Percentiles rank a stretch among this genome's conserved stretches.
phyloP scores from a whole-genome alignment of 805 yeast genomes.

The Candida piceae region DNA sequence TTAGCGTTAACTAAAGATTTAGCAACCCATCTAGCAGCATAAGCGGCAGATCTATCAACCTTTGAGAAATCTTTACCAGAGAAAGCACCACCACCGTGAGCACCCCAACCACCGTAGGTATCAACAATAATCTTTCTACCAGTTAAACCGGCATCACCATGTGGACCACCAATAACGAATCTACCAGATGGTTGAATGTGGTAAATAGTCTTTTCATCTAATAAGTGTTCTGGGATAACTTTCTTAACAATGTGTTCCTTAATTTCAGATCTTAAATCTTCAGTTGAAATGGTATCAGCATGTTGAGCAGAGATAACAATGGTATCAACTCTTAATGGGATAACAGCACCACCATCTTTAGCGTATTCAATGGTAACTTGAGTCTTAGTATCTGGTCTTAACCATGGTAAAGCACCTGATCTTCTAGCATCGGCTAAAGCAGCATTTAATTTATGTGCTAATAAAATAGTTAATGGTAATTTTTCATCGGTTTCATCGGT shows the following conservation, averaged over 20 bases:
- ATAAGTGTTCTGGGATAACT: constrained; percentile 84
- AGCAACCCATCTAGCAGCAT: constrained; percentile 99
- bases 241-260: constrained; percentile 78
- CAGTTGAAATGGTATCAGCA: constrained; percentile 93
- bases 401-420: constrained; percentile 90
- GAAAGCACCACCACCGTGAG: constrained; percentile 99
- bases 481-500: constrained; percentile 98
- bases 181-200: constrained; percentile 99
- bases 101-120: constrained; percentile 99
- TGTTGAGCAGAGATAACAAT: constrained; percentile 97
- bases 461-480: constrained; percentile 88
- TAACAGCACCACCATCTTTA: constrained; percentile 90
- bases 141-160: constrained; percentile 99
- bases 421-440: constrained; percentile 98
- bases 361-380: constrained; percentile 98
- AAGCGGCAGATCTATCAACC: constrained; percentile 99
- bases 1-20: constrained; percentile 94
- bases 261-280: constrained; percentile 78
- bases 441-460: constrained; percentile 94
- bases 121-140: constrained; percentile 99
- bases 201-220: constrained; percentile 93
- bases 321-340: constrained; percentile 96
- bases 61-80: constrained; percentile 99
- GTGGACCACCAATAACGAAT: constrained; percentile 99
- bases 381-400: constrained; percentile 99